Base-by-base conservation (phyloP, 495 filamentous ascomycete genomes). In the Trichoderma reesei region DNA sequence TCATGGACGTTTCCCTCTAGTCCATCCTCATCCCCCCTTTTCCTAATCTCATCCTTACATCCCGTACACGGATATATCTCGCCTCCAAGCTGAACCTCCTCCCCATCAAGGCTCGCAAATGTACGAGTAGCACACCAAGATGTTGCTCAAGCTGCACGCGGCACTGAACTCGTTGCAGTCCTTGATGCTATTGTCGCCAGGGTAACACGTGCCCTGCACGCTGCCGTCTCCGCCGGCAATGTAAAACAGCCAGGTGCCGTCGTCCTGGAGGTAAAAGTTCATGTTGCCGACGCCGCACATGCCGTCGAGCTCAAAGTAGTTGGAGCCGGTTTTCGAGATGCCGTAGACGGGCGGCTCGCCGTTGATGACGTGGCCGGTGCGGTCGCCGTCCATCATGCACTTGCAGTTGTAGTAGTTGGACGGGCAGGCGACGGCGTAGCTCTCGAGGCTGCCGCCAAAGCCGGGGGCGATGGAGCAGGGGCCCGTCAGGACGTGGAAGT, bases 391-490 rank as follows among this genome's bases (percentile, higher is more conserved):
- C 2, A 56, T 6, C 31, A 56, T 14, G 51, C 51, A 56, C 26
- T 56, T n/a, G 51, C 51, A 56, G 26, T 56, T 56, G 26, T 56
- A 56, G 31, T 56, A 56, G 26, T 56, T 34, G 8, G 51, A 56
- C 8, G 51, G 51, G 26, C 51, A 56, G 10, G 51, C 51, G 7
- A 56, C 26, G 9, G 31, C 26, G 51, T 31, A 13, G 51, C 34
- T 14, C 18, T 31, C 20, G 26, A 56, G 26, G 9, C 20, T 33
- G 51, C 51, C 51, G 7, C 51, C 51, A 2, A 8, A 56, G 10
- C 51, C 51, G 13, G 51, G 51, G 26, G 51, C 51, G 34, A 56
- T 56, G 26, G 51, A 56, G 51, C 51, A 56, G 33, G 51, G 51
- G 0, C 51, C 51, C 3, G 51, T 56, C 26, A 56, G 26, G 11